These are phyloP conservation scores for Nectriaceae sp. DNA, from an alignment of 2,329 filamentous ascomycete species.

Conservation along the genomic window DNA sequence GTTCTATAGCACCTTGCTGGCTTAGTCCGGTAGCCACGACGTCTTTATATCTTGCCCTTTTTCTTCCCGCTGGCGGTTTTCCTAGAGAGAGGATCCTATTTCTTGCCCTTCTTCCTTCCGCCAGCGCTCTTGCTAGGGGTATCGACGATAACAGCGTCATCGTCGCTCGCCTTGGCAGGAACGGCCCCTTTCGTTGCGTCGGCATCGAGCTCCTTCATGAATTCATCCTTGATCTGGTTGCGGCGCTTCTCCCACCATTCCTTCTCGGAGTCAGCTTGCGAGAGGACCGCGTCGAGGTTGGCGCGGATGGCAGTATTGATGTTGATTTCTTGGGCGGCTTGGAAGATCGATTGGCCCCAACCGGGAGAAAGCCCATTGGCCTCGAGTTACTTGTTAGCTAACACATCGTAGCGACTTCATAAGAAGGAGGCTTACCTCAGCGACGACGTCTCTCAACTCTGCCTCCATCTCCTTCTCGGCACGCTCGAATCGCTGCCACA, in stretches of 20 bases:
- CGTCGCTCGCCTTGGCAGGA: slow-evolving; percentile 40
- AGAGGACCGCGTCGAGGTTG: slow-evolving; percentile 73
- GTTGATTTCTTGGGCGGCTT: slow-evolving; percentile 94
- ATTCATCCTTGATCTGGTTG: slow-evolving; percentile 70
- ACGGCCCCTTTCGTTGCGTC: slow-evolving; percentile 48
- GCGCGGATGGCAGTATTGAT: slow-evolving; percentile 78
- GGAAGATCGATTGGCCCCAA: slow-evolving; percentile 96
- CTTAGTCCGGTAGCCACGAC: too few species aligned
- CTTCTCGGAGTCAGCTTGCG: slow-evolving; percentile 72
- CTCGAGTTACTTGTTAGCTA: slow-evolving; percentile 44
- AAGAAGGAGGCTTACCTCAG: slow-evolving; percentile 81
- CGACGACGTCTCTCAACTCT: slow-evolving; percentile 90
- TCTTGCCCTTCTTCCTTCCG: slow-evolving; percentile 60
- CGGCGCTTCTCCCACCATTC: slow-evolving; percentile 91
- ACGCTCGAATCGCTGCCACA: slow-evolving; percentile 88
- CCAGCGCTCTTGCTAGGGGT: slow-evolving; percentile 50
- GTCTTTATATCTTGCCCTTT: neutral
- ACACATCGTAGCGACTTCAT: neutral
- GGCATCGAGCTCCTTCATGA: slow-evolving; percentile 82
- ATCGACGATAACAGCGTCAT: slow-evolving; percentile 73
- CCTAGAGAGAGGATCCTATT: slow-evolving; percentile 17
- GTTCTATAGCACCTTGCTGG: too few species aligned
- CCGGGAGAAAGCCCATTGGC: slow-evolving; percentile 86
- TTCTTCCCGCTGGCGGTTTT: too few species aligned
- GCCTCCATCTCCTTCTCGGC: slow-evolving; percentile 98